These are phyloP conservation scores for Colletotrichum sansevieriae DNA, from an alignment of 2,329 filamentous ascomycete genomes.

Conservation along the genomic window DNA sequence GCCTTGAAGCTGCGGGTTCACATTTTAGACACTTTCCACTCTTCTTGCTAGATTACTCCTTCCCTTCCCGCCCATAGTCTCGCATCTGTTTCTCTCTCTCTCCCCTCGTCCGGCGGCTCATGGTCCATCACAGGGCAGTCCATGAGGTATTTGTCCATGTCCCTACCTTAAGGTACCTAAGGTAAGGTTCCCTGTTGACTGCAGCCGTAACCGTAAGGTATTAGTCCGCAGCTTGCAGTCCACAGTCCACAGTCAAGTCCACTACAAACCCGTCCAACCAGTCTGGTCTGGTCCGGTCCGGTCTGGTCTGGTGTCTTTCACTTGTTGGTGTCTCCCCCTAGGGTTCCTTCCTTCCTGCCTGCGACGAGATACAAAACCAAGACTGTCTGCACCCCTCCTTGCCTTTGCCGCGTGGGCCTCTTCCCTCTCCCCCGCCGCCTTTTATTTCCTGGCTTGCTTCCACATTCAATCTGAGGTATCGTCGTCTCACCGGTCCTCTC, in stretches of 20 bases:
- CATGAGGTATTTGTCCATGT: background rate
- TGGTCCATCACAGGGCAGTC: background rate
- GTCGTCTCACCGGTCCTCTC: slow-evolving; percentile 28
- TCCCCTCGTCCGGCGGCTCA: background rate
- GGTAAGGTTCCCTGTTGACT: too few species aligned
- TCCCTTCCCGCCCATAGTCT: slow-evolving; percentile 19
- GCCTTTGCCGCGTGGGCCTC: slow-evolving; percentile 5
- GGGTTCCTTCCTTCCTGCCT: slow-evolving; percentile 35
- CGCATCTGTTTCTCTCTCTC: background rate
- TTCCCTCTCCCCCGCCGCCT: slow-evolving; percentile 23
- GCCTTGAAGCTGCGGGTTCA: background rate
- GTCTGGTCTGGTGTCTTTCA: slow-evolving; percentile 12
- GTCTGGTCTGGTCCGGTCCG: background rate
- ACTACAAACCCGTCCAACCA: slow-evolving; percentile 1
- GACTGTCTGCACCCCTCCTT: slow-evolving; percentile 33
- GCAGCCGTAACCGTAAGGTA: too few species aligned
- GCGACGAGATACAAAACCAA: slow-evolving; percentile 42
- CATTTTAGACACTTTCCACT: background rate
- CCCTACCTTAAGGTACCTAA: too few species aligned
- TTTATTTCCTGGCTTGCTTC: background rate
- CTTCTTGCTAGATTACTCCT: slow-evolving; percentile 1
- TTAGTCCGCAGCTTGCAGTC: background rate
- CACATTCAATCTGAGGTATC: slow-evolving; percentile 7
- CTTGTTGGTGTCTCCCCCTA: slow-evolving; percentile 5
- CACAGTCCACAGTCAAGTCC: background rate